Evolutionary conservation across 768 basidiomycete genomes (phyloP).

Genomic region (Brasilioporus rufonigricans): DNA sequence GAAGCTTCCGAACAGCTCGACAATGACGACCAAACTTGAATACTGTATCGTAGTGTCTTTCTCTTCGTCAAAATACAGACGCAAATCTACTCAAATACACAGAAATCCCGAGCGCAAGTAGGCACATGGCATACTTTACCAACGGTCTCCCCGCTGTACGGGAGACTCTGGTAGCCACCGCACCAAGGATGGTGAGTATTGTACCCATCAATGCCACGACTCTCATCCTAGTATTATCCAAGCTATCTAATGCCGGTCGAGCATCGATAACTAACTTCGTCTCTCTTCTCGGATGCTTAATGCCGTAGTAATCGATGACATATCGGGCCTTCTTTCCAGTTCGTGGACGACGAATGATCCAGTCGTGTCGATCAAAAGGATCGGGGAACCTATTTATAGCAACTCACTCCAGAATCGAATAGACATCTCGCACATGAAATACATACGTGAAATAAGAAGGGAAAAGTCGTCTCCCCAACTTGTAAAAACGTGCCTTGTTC

Average conservation of each 20-base stretch:
- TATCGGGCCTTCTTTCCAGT: slow-evolving; percentile 2
- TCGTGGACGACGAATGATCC: slow-evolving; percentile 11
- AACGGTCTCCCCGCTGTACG: neutral
- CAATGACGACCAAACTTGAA: neutral
- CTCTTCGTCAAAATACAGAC: neutral
- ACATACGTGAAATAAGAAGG: slow-evolving; percentile 10
- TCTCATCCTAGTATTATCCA: slow-evolving; percentile 12
- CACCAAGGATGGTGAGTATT: neutral
- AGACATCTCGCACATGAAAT: neutral
- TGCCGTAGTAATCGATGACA: slow-evolving; percentile 15
- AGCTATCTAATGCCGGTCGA: slow-evolving; percentile 7
- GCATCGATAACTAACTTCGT: slow-evolving; percentile 4
- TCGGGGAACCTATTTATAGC: slow-evolving; percentile 2
- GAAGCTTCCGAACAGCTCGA: neutral
- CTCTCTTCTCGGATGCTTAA: slow-evolving; percentile 4
- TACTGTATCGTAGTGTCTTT: too few relatives aligned
- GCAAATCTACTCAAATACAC: neutral
- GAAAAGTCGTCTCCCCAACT: neutral
- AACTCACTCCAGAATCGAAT: neutral
- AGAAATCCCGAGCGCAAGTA: slow-evolving; percentile 1
- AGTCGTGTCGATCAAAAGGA: slow-evolving; percentile 15
- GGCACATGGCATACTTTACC: neutral
- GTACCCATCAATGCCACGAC: neutral
- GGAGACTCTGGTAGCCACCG: neutral
- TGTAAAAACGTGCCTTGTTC: slow-evolving; percentile 12